Percentiles rank a stretch among this genome's conserved stretches.
These are phyloP conservation scores for Durusdinium trenchii DNA, from an alignment of 73 alveolate species.

Conservation along the genomic window DNA sequence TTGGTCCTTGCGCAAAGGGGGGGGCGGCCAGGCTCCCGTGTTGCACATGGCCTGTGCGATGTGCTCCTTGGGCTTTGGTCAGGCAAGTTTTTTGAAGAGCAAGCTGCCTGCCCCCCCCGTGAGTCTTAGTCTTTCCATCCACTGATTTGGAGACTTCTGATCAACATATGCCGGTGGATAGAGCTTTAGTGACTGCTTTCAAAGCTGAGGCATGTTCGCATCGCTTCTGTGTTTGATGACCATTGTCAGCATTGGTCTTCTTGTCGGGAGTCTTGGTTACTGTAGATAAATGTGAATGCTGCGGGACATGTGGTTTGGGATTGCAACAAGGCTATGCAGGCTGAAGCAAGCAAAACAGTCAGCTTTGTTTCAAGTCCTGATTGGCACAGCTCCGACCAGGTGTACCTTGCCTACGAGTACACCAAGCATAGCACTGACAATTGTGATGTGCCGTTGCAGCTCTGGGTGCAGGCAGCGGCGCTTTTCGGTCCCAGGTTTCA, in stretches of 20 bases:
- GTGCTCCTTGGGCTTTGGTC: slow-evolving; percentile 25
- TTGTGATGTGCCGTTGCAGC: slow-evolving; percentile 82
- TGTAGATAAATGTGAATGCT: too few relatives aligned
- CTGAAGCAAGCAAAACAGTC: neutral
- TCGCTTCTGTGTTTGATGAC: slow-evolving; percentile 64
- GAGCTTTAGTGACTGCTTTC: neutral
- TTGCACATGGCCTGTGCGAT: slow-evolving; percentile 88
- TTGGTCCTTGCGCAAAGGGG: too few relatives aligned
- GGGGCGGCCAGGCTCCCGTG: slow-evolving; percentile 50
- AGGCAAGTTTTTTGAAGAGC: too few relatives aligned
- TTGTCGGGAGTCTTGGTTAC: slow-evolving; percentile 22
- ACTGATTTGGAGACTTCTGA: too few relatives aligned
- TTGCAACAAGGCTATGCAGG: neutral
- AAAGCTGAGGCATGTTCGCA: slow-evolving; percentile 72
- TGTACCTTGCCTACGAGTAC: slow-evolving; percentile 72
- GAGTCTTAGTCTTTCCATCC: too few relatives aligned
- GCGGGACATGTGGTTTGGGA: neutral
- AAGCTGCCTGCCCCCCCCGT: too few relatives aligned
- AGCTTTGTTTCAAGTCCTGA: neutral
- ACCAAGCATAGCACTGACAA: slow-evolving; percentile 75
- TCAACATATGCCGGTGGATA: too few relatives aligned
- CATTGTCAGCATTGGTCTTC: slow-evolving; percentile 43
- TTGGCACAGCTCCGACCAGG: neutral
- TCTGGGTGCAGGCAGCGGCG: slow-evolving; percentile 74
- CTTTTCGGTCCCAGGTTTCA: neutral